Percentiles rank a stretch among this genome's conserved stretches.
Evolutionary conservation across 768 basidiomycete genomes (phyloP).

Genomic region (Suillus spraguei): DNA sequence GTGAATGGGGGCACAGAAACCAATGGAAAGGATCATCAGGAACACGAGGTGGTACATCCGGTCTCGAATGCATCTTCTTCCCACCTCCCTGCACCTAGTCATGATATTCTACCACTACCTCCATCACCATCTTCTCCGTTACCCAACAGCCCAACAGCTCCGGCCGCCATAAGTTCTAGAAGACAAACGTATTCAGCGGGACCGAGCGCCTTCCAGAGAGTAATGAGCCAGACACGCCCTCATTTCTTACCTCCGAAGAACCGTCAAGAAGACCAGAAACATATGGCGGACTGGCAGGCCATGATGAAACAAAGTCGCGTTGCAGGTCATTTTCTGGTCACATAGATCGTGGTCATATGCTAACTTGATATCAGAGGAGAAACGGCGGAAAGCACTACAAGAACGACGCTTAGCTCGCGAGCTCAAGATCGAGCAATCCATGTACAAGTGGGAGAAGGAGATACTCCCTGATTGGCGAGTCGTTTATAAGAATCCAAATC

Average conservation of each 20-base stretch:
- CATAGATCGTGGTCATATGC: constrained; percentile 4
- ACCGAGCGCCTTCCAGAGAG: constrained; percentile 75
- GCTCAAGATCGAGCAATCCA: constrained; percentile 65
- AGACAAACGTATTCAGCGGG: constrained; percentile 56
- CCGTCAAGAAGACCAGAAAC: constrained; percentile 76
- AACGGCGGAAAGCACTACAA: constrained; percentile 60
- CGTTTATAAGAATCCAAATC: constrained; percentile 61
- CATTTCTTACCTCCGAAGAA: constrained; percentile 83
- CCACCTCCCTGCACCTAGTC: neutral
- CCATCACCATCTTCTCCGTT: constrained; percentile 34
- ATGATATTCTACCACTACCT: constrained; percentile 28
- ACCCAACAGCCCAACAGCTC: constrained; percentile 20
- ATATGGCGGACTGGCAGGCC: constrained; percentile 81
- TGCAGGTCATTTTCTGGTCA: constrained; percentile 53
- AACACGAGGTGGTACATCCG: neutral
- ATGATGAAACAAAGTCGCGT: constrained; percentile 86
- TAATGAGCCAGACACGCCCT: constrained; percentile 84
- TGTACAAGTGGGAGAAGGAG: constrained; percentile 75
- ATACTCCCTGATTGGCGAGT: constrained; percentile 84
- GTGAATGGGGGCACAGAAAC: constrained; percentile 12
- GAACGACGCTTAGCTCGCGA: constrained; percentile 68
- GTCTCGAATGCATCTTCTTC: constrained; percentile 1
- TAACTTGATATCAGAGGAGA: constrained; percentile 56
- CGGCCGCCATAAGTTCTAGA: constrained; percentile 35
- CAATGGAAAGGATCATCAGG: neutral